These are phyloP conservation scores for Xylaria venustula DNA, from an alignment of 495 filamentous ascomycete genomes.

Conservation along the genomic window DNA sequence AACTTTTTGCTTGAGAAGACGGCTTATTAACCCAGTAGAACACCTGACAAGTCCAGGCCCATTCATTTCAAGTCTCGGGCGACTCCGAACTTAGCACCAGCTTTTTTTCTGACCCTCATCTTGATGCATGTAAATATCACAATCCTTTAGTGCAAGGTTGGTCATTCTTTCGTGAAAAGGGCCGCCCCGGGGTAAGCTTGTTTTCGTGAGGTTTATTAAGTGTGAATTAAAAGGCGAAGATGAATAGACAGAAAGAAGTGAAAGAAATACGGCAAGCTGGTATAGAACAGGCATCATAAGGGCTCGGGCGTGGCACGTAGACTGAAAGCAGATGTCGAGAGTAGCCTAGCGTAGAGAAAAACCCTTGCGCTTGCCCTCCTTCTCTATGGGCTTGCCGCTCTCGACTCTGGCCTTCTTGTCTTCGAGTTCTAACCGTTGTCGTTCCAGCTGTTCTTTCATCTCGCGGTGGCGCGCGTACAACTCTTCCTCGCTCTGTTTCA, in stretches of 20 bases:
- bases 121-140: constrained; percentile 1
- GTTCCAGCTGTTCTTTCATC: constrained; percentile 99
- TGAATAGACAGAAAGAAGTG: constrained; percentile 43
- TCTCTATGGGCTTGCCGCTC: constrained; percentile 90
- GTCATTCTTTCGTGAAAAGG: constrained; percentile 11
- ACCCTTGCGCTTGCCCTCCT: constrained; percentile 94
- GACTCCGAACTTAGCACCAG: constrained; percentile 25
- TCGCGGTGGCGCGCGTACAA: constrained; percentile 95
- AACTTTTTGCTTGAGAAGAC: constrained; percentile 17
- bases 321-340: constrained; percentile 23
- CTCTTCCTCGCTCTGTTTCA: constrained; percentile 98
- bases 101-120: constrained; percentile 18
- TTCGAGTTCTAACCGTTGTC: constrained; percentile 89
- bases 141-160: constrained; percentile 16
- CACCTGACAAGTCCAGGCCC: constrained; percentile 37
- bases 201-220: constrained; percentile 41
- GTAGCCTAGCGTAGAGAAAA: constrained; percentile 87
- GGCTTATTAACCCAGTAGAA: constrained; percentile 22
- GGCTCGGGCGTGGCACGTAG: constrained; percentile 45
- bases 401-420: constrained; percentile 96
- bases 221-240: constrained; percentile 47
- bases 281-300: constrained; percentile 51
- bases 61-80: constrained; percentile 37
- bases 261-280: constrained; percentile 46
- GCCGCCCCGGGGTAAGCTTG: not conserved